Evolutionary conservation across 495 filamentous ascomycete species (phyloP), one percentile per base, ranked within the genome.

Genomic region (Penicillium soppii): DNA sequence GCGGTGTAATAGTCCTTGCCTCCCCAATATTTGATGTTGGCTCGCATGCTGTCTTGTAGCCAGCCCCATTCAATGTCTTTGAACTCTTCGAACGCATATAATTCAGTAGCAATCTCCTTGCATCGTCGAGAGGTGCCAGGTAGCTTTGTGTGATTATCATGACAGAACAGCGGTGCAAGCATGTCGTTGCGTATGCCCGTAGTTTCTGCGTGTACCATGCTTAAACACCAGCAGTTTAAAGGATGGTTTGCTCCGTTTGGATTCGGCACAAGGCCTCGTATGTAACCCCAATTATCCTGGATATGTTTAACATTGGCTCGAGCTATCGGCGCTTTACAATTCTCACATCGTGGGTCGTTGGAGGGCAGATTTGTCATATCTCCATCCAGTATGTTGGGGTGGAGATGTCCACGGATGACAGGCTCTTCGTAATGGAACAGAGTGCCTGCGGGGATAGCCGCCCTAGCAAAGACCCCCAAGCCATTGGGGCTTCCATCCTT

Each of bases 41-140:
- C 58, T 44, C 61, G 50, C 60, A 71, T 70, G 12, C 56, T 35
- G 25, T 67, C 50, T 27, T 73, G 60, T 2, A 73, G 52, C 70
- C 70, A 73, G 19, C 36, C 43, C 70, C 70, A 73, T 15, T 69
- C 43, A 49, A 57, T 56, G 21, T 67, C 62, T 20, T 68, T 71
- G 41, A 47, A 47, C 15, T 51, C 57, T 7, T 43, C 20, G 38
- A 67, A 61, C 22, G 70, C 68, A 20, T 66, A 66, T 5, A 58
- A 7, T 12, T 57, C 25, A 7, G 54, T 42, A 4, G 66, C 66
- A 43, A 65, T 60, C 2, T 58, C 9, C 12, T 54, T 29, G 44
- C 69, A 72, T 5, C 15, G 6, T 7, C n/a, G 20, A 10, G 44
- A 29, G n/a, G 12, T 2, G 3, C 30, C 30, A 6, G 12, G 7